phyloP scores from a whole-genome alignment of 2,329 filamentous ascomycete genomes.

The Gnomoniopsis smithogilvyi region DNA sequence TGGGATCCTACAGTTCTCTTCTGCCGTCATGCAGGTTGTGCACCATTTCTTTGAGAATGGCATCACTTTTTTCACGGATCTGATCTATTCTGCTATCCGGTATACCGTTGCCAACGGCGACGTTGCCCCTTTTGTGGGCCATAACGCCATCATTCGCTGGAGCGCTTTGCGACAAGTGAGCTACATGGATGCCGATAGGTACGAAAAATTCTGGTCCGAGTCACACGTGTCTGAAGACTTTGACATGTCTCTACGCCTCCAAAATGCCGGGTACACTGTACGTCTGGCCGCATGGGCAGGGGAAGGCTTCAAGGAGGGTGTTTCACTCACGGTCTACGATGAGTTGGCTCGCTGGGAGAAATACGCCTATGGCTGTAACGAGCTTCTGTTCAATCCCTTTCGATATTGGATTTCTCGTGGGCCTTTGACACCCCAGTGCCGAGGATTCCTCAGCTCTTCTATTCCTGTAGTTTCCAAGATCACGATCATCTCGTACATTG shows the following conservation, averaged over 20 bases:
- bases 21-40: conserved; percentile 76
- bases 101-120: conserved; percentile 77
- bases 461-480: conserved; percentile 75
- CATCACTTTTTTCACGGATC: conserved; percentile 69
- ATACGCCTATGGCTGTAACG: conserved; percentile 81
- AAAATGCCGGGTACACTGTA: conserved; percentile 69
- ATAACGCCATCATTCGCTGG: conserved; percentile 76
- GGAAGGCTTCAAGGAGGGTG: conserved; percentile 78
- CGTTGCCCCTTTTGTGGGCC: conserved; percentile 76
- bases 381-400: conserved; percentile 77
- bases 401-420: conserved; percentile 69
- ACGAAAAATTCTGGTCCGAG: conserved; percentile 81
- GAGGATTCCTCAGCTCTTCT: conserved; percentile 67
- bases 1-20: conserved; percentile 74
- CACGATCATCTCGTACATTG: conserved; percentile 73
- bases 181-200: conserved; percentile 65
- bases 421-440: conserved; percentile 77
- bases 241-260: conserved; percentile 75
- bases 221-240: conserved; percentile 79
- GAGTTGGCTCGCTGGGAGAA: conserved; percentile 85
- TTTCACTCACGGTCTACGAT: conserved; percentile 81
- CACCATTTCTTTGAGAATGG: conserved; percentile 70
- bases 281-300: conserved; percentile 70
- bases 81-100: conserved; percentile 73
- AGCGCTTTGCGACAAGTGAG: conserved; percentile 70